Base-by-base conservation (phyloP, 768 basidiomycete species). In the Mycena latifolia region DNA sequence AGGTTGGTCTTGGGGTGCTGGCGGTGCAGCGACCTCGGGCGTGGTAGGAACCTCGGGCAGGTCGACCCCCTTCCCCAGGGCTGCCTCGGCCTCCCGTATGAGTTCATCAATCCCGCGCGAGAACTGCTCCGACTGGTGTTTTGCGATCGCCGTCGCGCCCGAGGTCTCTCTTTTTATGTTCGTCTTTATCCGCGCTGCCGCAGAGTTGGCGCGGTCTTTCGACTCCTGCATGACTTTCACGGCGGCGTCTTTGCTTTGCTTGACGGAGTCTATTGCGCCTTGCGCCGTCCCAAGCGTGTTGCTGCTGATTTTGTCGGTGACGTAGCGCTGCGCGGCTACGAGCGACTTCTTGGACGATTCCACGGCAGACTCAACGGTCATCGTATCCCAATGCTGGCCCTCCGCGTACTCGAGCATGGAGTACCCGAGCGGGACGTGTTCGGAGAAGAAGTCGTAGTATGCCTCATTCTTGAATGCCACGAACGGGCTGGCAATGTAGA, bases 361-460 rank as follows among this genome's bases (percentile, higher is more conserved):
- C 65, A 91, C 72, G 46, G 87, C 83, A 66, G 90, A 83, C 55
- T 85, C 81, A 22, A 88, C 64, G 33, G 93, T 93, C 65, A 94
- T 78, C 8, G 83, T 86, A 71, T 96, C 92, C 93, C 94, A 96
- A 17, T 88, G 85, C 61, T 89, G 82, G 29, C 85, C 82, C 73
- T 98, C 94, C 12, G 92, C 92, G 73, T 89, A 95, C 63, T 96
- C 91, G 43, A 96, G 82, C 77, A 96, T 83, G 20, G 86, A 74
- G 67, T 91, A 86, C 29, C 90, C 95, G 41, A 93, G 83, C 2
- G 96, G 96, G 58, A 96, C 88, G 46, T 86, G 83, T 71, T 90
- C 87, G 61, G 89, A 85, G 83, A 98, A 98, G 75, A 97, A 85
- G 69, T 96, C 92, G 74, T 92, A 89, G 82, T 96, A 98, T 2